Evolutionary conservation across 768 basidiomycete species (phyloP), one percentile per base, ranked within the genome.

Genomic region (Boletus fagicola): DNA sequence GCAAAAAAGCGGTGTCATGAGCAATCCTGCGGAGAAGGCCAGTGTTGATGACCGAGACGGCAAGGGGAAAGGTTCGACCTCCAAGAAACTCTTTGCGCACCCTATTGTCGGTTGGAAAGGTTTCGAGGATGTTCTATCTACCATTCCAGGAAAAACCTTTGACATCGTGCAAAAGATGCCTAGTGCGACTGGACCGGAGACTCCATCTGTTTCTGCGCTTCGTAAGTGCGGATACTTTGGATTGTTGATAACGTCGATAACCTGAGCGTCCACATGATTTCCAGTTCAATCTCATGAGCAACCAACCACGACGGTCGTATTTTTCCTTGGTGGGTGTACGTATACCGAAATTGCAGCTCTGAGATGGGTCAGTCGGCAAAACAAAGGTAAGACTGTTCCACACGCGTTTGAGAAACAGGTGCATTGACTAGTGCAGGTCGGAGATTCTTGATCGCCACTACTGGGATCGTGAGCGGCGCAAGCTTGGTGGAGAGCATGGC

Each of bases 71-170:
- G 76, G 72, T 45, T 54, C 65, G 15, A 56, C 71, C n/a, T 62
- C 71, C 26, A 77, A 75, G 51, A 86, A 85, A 69, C 78, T 90
- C 40, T 88, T 86, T 68, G 94, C 94, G 1, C 94, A 97, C 72
- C 89, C 93, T 2, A 90, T 99, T 57, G 83, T 89, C 10, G 96
- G 96, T 3, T 99, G 96, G 95, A 96, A 91, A 72, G 96, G 94
- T 24, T 94, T 99, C 67, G 97, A 98, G 72, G 96, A 98, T 65
- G 83, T 92, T 15, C 69, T 97, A 22, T 81, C 82, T 36, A 78
- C 80, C 52, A 86, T 98, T 53, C 91, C 94, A 0, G 97, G 97
- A 3, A 84, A 85, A 68, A 90, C 87, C 22, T 83, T 97, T 42
- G 95, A 99, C 72, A 80, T 91, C 36, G 75, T 77, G 31, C 87